Base-by-base conservation (phyloP, 1,284 basidiomycete genomes). In the Cryptococcus maquisensis region DNA sequence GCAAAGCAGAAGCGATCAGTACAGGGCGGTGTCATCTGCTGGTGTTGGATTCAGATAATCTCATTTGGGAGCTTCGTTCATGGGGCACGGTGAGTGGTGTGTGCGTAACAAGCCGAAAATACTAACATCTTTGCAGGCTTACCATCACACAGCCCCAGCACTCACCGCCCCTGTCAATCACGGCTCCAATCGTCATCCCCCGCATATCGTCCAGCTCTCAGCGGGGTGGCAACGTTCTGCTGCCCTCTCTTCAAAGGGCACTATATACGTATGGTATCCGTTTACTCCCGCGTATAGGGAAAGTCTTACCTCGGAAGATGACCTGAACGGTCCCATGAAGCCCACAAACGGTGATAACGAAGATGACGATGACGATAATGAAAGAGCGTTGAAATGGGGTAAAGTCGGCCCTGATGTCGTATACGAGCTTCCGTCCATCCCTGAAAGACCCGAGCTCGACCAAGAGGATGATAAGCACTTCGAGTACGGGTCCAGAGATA, bases 221-320 rank as follows among this genome's bases (percentile, higher is more conserved):
- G 66, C 72, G 55, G 90, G 90, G n/a, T 92, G 89, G 90, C 61
- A 67, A 5, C 86, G 86, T 71, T 86, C 85, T 7, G 81, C 84
- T 2, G 79, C 84, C 35, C 82, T 94, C 57, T 86, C 85, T 2
- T 78, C 81, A 49, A 79, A 81, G 4, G 88, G 89, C 1, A 80
- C 83, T 36, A 83, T 90, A 35, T 81, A 85, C 60, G 82, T 87
- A 7, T 91, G 85, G 83, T 90, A 84, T 83, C 88, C 88, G 1
- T 71, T 72, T 47, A 54, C 63, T 0, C 55, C 59, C 0, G 55
- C 47, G 5, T 81, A 81, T 61, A 55, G 57, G 20, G 44, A 45
- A 1, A 42, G 51, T 16, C 49, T 66, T 1, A 72, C 68, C 2
- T 26, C 51, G 1, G 52, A 61, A 6, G 68, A 69, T 4, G 81